Evolutionary conservation across 768 basidiomycete species (phyloP).

Genomic region (Lentinula lateritia): DNA sequence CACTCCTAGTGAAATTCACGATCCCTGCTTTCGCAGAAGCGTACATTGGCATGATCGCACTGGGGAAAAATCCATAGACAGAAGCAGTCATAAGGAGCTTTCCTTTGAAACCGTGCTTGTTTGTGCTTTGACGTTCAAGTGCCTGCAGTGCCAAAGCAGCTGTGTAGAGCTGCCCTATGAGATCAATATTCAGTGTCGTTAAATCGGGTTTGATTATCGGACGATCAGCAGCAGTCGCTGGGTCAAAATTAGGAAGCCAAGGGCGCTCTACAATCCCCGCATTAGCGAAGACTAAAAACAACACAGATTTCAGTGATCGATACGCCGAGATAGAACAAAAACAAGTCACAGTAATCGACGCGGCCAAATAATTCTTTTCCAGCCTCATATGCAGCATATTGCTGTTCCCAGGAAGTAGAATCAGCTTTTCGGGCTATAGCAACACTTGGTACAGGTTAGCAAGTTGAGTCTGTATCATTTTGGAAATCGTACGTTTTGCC

Average conservation of each 20-base stretch:
- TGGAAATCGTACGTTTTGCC: slow-evolving; percentile 10
- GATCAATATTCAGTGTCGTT: slow-evolving; percentile 10
- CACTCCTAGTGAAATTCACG: slow-evolving; percentile 14
- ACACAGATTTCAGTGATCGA: background rate
- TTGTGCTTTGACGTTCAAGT: slow-evolving; percentile 14
- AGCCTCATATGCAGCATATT: slow-evolving; percentile 12
- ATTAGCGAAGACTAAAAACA: slow-evolving; percentile 13
- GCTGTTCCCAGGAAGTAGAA: slow-evolving; percentile 15
- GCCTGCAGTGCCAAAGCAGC: slow-evolving; percentile 15
- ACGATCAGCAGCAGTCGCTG: slow-evolving; percentile 7
- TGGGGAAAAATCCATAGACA: slow-evolving; percentile 14
- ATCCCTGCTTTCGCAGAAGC: slow-evolving; percentile 15
- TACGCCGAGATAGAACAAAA: background rate
- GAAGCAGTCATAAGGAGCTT: slow-evolving; percentile 15
- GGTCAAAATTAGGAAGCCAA: slow-evolving; percentile 15
- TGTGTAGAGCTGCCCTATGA: slow-evolving; percentile 15
- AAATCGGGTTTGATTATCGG: slow-evolving; percentile 13
- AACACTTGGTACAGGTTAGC: slow-evolving; percentile 4
- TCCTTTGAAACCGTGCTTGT: slow-evolving; percentile 13
- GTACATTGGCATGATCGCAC: slow-evolving; percentile 14
- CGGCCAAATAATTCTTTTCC: slow-evolving; percentile 11
- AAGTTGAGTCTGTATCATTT: background rate
- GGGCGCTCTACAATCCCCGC: slow-evolving; percentile 15
- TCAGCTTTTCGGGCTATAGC: slow-evolving; percentile 12
- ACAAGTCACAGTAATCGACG: slow-evolving; percentile 11